Evolutionary conservation across 2,329 filamentous ascomycete genomes (phyloP).

Genomic region (Ceratocystiopsis sp.): DNA sequence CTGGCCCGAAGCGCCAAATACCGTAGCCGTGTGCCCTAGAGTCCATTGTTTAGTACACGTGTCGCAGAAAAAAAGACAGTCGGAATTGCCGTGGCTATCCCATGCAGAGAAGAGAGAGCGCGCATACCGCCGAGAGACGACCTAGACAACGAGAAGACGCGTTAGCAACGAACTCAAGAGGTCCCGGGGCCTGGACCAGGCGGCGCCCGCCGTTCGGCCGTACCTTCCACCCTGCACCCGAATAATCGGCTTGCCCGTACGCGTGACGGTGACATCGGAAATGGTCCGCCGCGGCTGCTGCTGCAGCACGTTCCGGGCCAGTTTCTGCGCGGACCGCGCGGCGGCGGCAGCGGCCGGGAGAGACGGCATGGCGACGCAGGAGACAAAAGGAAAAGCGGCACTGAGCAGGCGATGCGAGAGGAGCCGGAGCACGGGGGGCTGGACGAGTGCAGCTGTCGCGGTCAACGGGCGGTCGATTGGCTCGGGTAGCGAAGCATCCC

Average conservation of each 20-base stretch:
- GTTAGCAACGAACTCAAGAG: conserved; percentile 1
- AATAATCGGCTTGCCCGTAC: conserved; percentile 91
- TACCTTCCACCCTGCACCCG: conserved; percentile 80
- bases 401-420: neutral
- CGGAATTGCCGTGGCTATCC: too few relatives aligned
- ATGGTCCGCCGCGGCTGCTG: conserved; percentile 36
- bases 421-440: neutral
- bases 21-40: conserved; percentile 82
- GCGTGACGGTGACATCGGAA: conserved; percentile 81
- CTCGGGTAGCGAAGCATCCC: conserved; percentile 8
- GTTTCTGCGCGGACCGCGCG: conserved; percentile 33
- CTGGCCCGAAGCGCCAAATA: conserved; percentile 94
- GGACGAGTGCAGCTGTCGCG: neutral
- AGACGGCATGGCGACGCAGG: conserved; percentile 5
- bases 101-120: neutral
- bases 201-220: conserved; percentile 14
- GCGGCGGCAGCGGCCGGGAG: conserved; percentile 32
- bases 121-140: conserved; percentile 68
- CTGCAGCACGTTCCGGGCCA: conserved; percentile 28
- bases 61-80: too few relatives aligned
- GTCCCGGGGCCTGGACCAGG: too few relatives aligned
- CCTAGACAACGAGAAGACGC: conserved; percentile 24
- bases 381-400: too few relatives aligned
- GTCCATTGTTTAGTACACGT: neutral
- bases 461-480: conserved; percentile 6